These are phyloP conservation scores for Whalleya microplaca DNA, from an alignment of 2,329 filamentous ascomycete species.

Conservation along the genomic window DNA sequence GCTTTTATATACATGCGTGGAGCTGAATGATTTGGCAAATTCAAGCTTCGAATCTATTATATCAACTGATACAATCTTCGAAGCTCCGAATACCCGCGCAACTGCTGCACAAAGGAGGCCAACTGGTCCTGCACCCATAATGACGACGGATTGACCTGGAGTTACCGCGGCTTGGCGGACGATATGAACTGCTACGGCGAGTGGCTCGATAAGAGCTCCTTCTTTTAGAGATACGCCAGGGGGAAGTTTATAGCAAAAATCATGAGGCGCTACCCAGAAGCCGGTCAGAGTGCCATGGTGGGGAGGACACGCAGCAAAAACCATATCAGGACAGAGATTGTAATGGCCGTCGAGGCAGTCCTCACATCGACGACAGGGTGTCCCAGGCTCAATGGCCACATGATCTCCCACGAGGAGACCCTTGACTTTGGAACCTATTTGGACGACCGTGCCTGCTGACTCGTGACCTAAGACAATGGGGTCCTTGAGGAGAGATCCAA, in stretches of 20 bases:
- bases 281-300: conserved; percentile 53
- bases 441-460: conserved; percentile 45
- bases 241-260: conserved; percentile 52
- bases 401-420: conserved; percentile 48
- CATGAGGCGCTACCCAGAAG: conserved; percentile 50
- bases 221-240: conserved; percentile 51
- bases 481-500: conserved; percentile 59
- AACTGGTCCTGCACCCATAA: conserved; percentile 56
- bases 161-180: conserved; percentile 45
- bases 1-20: conserved; percentile 47
- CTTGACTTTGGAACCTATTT: conserved; percentile 45
- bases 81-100: conserved; percentile 48
- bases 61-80: conserved; percentile 51
- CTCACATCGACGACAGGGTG: conserved; percentile 42
- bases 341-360: conserved; percentile 45
- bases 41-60: conserved; percentile 45
- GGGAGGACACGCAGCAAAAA: conserved; percentile 55
- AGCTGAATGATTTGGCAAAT: conserved; percentile 49
- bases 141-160: conserved; percentile 47
- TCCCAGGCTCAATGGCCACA: conserved; percentile 53
- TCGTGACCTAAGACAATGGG: conserved; percentile 55
- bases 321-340: conserved; percentile 46
- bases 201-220: conserved; percentile 56
- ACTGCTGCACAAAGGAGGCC: conserved; percentile 51
- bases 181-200: conserved; percentile 55